A percentile compares a stretch with the other conserved stretches of the same genome.
Evolutionary conservation across 2,329 filamentous ascomycete species (phyloP).

Genomic region (Trichoderma simmonsii): DNA sequence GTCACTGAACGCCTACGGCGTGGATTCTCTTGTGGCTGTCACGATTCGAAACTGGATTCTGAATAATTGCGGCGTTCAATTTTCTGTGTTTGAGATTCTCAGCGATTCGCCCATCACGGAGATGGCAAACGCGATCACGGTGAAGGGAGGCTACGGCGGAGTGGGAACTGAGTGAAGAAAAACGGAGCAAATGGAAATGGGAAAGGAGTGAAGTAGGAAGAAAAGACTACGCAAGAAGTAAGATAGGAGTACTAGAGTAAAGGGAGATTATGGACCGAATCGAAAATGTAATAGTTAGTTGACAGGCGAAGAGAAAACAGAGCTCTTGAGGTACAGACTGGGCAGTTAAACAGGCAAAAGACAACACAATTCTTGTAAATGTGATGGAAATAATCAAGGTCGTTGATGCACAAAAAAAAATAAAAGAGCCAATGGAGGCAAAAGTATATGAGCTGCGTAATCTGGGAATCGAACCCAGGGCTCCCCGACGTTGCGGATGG

Average conservation of each 20-base stretch:
- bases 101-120: constrained; percentile 41
- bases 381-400: neutral
- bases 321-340: neutral
- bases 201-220: neutral
- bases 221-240: neutral
- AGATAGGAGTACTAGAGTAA: neutral
- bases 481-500: constrained; percentile 33
- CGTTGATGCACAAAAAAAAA: neutral
- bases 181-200: neutral
- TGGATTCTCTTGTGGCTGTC: constrained; percentile 53
- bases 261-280: no score
- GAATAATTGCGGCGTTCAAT: constrained; percentile 41
- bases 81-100: constrained; percentile 48
- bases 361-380: no score
- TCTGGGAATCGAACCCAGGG: constrained; percentile 36
- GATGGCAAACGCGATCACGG: constrained; percentile 36
- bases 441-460: constrained; percentile 1
- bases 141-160: constrained; percentile 30
- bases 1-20: constrained; percentile 45
- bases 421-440: neutral
- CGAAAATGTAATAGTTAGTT: neutral
- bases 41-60: constrained; percentile 51
- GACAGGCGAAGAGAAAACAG: neutral
- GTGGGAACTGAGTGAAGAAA: neutral
- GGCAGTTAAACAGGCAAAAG: neutral